Base-by-base conservation (phyloP, 768 basidiomycete genomes). In the Hebeloma cylindrosporum region DNA sequence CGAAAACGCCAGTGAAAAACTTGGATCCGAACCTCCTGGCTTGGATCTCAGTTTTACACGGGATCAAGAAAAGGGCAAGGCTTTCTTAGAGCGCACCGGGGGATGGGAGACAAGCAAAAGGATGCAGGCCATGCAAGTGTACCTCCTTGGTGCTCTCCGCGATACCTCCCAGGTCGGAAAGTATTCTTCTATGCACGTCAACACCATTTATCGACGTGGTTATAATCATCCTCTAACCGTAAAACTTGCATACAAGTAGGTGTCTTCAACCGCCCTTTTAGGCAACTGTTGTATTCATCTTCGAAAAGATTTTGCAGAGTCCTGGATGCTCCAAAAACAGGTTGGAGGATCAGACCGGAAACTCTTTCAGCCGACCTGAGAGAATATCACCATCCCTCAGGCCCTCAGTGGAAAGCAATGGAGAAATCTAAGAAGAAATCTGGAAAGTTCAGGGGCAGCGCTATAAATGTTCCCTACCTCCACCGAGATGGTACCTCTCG, bases 251-350 rank as follows among this genome's bases (percentile, higher is more conserved):
- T 76, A 80, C 51, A 70, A 71, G 70, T 70, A 50, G 45, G 58
- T 43, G 10, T 25, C 9, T 8, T 5, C 13, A n/a, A 13, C 9
- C 5, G 30, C 3, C 11, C 8, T n/a, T 13, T 28, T 32, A 16
- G 31, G 30, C 13, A 27, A 9, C 38, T 18, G 25, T 35, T 16
- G 18, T 33, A 40, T 26, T 42, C 25, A 11, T 20, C 41, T 40
- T 17, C 21, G 14, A 7, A 8, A 22, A 75, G 75, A 45, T 75
- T 74, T 45, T 71, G 76, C 43, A 70, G 69, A 7, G 68, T 80
- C 7, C 68, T 87, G 0, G 84, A 87, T 55, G 73, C 76, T 1
- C 50, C 73, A 1, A 87, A 87, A 54, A 80, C 77, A 4, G 84
- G 84, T 0, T 67, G 72, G 28, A 65, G 63, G 1, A 66, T 85